These are phyloP conservation scores for Penicillium oxalicum DNA, from an alignment of 2,329 filamentous ascomycete species.

Conservation along the genomic window DNA sequence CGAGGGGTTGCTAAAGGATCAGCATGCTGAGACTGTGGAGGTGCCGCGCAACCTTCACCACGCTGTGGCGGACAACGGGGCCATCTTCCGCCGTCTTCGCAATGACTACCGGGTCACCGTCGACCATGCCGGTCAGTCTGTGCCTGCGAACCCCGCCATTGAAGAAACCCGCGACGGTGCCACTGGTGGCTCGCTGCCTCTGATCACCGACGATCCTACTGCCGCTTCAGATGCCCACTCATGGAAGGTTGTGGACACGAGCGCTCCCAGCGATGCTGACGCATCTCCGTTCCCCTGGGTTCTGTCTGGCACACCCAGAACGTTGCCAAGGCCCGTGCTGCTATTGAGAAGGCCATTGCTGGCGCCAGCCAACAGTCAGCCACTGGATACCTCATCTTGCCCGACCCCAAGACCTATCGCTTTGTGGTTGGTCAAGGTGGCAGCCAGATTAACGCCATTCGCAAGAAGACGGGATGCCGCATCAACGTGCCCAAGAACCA, in stretches of 20 bases:
- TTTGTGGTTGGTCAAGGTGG: conserved; percentile 85
- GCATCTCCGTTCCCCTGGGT: conserved; percentile 67
- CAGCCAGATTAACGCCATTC: conserved; percentile 85
- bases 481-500: conserved; percentile 89
- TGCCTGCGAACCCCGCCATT: conserved; percentile 62
- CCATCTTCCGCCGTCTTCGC: conserved; percentile 85
- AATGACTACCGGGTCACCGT: conserved; percentile 84
- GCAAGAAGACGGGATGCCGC: conserved; percentile 85
- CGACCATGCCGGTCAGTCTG: conserved; percentile 75
- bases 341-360: conserved; percentile 66
- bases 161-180: conserved; percentile 46
- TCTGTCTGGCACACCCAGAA: conserved; percentile 69
- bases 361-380: conserved; percentile 48
- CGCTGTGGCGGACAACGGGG: conserved; percentile 71
- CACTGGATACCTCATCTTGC: conserved; percentile 81
- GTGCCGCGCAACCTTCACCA: conserved; percentile 82
- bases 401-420: conserved; percentile 83
- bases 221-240: conserved; percentile 63
- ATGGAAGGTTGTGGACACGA: conserved; percentile 69
- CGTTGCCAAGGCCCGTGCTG: conserved; percentile 72
- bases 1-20: conserved; percentile 66
- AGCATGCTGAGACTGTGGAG: conserved; percentile 80
- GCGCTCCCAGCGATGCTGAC: conserved; percentile 22
- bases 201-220: conserved; percentile 83
- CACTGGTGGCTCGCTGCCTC: conserved; percentile 61